These are phyloP conservation scores for Pezicula rhizophila DNA, from an alignment of 2,329 filamentous ascomycete genomes.

Conservation along the genomic window DNA sequence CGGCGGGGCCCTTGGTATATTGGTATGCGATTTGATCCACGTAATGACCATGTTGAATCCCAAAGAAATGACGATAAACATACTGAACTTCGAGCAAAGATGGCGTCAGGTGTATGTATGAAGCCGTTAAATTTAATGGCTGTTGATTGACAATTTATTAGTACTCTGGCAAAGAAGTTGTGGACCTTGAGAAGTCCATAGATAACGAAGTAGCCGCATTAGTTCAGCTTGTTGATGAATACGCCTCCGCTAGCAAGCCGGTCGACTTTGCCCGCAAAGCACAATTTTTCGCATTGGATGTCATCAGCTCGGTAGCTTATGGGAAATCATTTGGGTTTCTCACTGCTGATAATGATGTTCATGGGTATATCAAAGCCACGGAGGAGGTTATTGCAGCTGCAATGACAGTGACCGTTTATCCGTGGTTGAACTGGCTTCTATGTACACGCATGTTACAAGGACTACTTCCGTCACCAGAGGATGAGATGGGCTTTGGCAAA, in stretches of 20 bases:
- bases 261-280: conserved; percentile 46
- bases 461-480: conserved; percentile 35
- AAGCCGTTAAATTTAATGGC: too few relatives aligned
- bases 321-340: conserved; percentile 45
- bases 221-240: conserved; percentile 43
- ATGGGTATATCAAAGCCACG: conserved; percentile 40
- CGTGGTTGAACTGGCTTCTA: conserved; percentile 34
- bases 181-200: conserved; percentile 40
- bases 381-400: conserved; percentile 37
- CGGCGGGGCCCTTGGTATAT: conserved; percentile 38
- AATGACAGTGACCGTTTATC: conserved; percentile 37
- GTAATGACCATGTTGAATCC: conserved; percentile 45
- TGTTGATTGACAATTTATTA: conserved; percentile 7
- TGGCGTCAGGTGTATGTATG: conserved; percentile 40
- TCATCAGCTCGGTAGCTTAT: conserved; percentile 46
- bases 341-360: conserved; percentile 39
- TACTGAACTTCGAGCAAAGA: conserved; percentile 35
- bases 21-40: conserved; percentile 42
- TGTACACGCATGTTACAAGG: conserved; percentile 34
- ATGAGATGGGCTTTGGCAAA: conserved; percentile 33
- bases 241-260: conserved; percentile 34
- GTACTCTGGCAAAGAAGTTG: conserved; percentile 47
- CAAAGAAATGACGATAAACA: conserved; percentile 39
- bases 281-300: conserved; percentile 49
- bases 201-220: conserved; percentile 41